phyloP scores from a whole-genome alignment of 768 basidiomycete genomes.

The Leccinum rimulosum region DNA sequence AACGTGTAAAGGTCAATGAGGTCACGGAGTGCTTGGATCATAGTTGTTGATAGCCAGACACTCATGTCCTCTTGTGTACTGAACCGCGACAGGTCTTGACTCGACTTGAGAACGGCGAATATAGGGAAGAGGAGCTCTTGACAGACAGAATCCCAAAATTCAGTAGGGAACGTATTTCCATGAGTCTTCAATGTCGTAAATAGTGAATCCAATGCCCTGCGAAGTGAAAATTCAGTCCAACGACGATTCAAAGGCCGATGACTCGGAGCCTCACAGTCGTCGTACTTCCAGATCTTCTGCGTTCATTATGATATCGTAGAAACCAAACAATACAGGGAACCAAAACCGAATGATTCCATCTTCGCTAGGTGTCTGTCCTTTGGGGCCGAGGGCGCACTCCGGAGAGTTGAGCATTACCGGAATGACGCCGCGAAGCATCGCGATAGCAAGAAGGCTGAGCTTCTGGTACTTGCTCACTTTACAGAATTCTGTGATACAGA shows the following conservation, averaged over 20 bases:
- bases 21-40: slow-evolving; percentile 96
- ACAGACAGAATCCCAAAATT: slow-evolving; percentile 98
- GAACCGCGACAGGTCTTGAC: slow-evolving; percentile 89
- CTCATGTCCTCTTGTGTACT: slow-evolving; percentile 98
- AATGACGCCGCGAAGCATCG: slow-evolving; percentile 91
- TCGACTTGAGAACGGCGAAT: slow-evolving; percentile 92
- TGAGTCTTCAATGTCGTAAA: slow-evolving; percentile 92
- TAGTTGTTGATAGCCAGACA: slow-evolving; percentile 97
- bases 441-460: slow-evolving; percentile 93
- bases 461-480: slow-evolving; percentile 99
- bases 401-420: slow-evolving; percentile 86
- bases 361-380: slow-evolving; percentile 45
- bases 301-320: slow-evolving; percentile 99
- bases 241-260: neutral
- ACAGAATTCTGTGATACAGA: slow-evolving; percentile 98
- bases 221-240: slow-evolving; percentile 6
- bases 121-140: slow-evolving; percentile 97
- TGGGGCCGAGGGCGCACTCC: slow-evolving; percentile 51
- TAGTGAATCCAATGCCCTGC: slow-evolving; percentile 92
- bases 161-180: slow-evolving; percentile 78
- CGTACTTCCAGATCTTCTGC: slow-evolving; percentile 98
- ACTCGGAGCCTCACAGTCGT: slow-evolving; percentile 65
- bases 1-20: slow-evolving; percentile 94
- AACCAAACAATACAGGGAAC: slow-evolving; percentile 96
- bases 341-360: slow-evolving; percentile 95